Evolutionary conservation across 2,329 filamentous ascomycete genomes (phyloP), one percentile per base, ranked within the genome.

Genomic region (Elsinoe australis): DNA sequence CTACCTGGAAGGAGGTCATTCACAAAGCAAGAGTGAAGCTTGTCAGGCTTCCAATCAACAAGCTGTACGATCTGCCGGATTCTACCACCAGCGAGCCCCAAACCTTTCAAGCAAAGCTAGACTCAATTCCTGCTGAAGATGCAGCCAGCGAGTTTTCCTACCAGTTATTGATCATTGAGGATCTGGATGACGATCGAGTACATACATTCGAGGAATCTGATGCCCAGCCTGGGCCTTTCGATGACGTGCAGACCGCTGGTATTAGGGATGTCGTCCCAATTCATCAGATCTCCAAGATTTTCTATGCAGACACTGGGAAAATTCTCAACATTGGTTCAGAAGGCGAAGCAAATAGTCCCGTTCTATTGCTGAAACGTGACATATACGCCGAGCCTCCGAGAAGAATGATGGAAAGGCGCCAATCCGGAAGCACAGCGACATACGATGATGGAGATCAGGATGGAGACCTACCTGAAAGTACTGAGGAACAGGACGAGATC

Each of bases 1-100:
- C 87, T 0, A 84, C 89, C 0, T 96, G 92, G 92, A 92, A 96
- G 62, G 90, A 98, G 63, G 88, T 94, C 32, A 82, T 95, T 52
- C 89, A 96, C 69, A 98, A 96, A 64, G 86, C 88, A 14, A 79
- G 82, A 31, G 80, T 95, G 9, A 87, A 88, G 50, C 71, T 98
- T 8, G 76, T 84, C 57, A 76, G 89, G 39, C 77, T 85, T 0
- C 84, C 81, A 0, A 66, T 83, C 24, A 71, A 75, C 33, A 61
- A 72, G 31, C 63, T 75, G 0, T 75, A 78, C 52, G 65, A 73
- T 52, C 57, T 64, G 17, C 61, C 70, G 3, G 56, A 59, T 35
- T 34, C 47, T 5, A 26, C 42, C 7, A 41, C 63, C 26, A 50
- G 54, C 63, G n/a, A n/a, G 52, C 63, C 18, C 60, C 64, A 41